Evolutionary conservation across 108 stramenopile species (phyloP).

Genomic region (Conticribra weissflogii): DNA sequence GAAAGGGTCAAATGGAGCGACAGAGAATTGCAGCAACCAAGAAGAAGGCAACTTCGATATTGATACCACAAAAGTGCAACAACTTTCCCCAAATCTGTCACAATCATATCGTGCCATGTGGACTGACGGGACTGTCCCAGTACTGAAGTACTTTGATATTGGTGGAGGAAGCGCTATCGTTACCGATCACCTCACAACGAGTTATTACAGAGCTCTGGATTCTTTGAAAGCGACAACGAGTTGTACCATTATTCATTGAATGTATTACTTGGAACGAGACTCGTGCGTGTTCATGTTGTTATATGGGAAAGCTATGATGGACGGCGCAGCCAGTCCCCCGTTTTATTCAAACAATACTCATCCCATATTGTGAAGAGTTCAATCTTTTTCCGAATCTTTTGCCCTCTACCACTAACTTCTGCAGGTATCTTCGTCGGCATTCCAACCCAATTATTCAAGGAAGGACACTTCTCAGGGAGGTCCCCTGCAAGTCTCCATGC

Average conservation of each 20-base stretch:
- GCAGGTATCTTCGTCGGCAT: slow-evolving; percentile 40
- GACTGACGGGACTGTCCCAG: slow-evolving; percentile 58
- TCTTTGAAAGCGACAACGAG: background rate
- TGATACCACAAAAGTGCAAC: background rate
- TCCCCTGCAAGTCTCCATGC: slow-evolving; percentile 47
- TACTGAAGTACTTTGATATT: slow-evolving; percentile 61
- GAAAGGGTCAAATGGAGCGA: background rate
- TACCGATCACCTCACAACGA: slow-evolving; percentile 70
- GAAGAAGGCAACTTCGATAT: slow-evolving; percentile 6
- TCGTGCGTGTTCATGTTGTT: no score
- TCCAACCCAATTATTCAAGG: slow-evolving; percentile 55
- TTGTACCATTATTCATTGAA: background rate
- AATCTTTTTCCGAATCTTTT: background rate
- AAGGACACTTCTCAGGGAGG: slow-evolving; percentile 44
- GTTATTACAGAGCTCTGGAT: slow-evolving; percentile 19
- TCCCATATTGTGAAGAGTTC: background rate
- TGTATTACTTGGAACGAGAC: background rate
- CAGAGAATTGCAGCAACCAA: background rate
- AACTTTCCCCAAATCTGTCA: no score
- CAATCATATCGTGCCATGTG: slow-evolving; percentile 31
- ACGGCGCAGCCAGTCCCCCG: no score
- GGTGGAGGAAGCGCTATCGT: slow-evolving; percentile 60
- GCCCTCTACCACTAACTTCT: background rate
- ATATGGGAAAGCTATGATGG: no score
- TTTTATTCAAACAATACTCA: background rate